Evolutionary conservation across 345 rosid genomes (phyloP).

Genomic region (Acer negundo): DNA sequence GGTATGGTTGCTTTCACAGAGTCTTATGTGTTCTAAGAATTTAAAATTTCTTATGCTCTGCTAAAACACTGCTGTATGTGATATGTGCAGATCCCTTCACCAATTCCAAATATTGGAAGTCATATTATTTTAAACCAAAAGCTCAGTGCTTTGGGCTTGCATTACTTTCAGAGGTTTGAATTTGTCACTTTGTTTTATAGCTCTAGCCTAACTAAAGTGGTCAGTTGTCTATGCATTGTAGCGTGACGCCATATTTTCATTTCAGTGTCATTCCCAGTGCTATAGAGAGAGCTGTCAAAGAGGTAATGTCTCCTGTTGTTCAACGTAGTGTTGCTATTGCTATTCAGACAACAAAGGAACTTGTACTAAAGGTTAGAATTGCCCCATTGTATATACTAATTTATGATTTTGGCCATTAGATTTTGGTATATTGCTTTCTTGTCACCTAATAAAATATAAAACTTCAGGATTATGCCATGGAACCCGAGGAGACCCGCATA

Average conservation of each 20-base stretch:
- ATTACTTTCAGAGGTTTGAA: conserved; percentile 85
- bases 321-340: conserved; percentile 98
- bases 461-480: conserved; percentile 85
- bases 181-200: conserved; percentile 4
- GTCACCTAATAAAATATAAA: background rate
- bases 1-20: conserved; percentile 31
- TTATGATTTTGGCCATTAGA: background rate
- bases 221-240: background rate
- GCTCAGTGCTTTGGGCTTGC: conserved; percentile 66
- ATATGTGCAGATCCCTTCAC: conserved; percentile 61
- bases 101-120: conserved; percentile 74
- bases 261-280: conserved; percentile 85
- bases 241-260: background rate
- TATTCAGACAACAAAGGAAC: conserved; percentile 94
- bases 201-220: background rate
- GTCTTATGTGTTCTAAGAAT: background rate
- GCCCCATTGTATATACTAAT: background rate
- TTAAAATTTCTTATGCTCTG: background rate
- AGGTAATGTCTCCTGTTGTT: conserved; percentile 83
- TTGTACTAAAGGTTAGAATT: conserved; percentile 79
- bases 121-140: conserved; percentile 84
- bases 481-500: conserved; percentile 85
- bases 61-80: conserved; percentile 11
- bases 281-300: conserved; percentile 96
- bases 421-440: background rate